Conservation (phyloP, 371 early-diverging fungal species). For the Mucor velutinosus region DNA sequence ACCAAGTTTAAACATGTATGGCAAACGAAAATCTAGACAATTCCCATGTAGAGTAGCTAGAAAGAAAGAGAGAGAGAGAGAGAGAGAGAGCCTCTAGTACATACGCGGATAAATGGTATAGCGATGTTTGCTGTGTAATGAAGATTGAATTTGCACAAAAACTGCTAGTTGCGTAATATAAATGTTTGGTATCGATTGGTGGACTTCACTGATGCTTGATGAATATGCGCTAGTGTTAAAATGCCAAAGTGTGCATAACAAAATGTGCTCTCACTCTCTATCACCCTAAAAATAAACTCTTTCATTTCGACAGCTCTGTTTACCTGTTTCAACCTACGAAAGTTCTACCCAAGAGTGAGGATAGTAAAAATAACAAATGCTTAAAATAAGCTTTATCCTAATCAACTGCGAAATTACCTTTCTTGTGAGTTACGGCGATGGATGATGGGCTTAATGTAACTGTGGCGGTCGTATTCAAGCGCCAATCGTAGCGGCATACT, state of each 20-base stretch:
- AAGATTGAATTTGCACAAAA: neutral
- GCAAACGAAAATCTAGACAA: slow-evolving; percentile 2
- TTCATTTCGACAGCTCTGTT: neutral
- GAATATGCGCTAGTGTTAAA: neutral
- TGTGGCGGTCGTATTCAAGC: neutral
- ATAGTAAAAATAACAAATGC: neutral
- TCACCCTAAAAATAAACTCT: neutral
- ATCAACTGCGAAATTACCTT: neutral
- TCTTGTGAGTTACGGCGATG: neutral
- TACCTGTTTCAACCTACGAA: neutral
- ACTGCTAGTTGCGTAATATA: neutral
- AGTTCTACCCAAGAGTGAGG: neutral
- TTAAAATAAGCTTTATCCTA: neutral
- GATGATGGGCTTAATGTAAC: neutral
- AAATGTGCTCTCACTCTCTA: neutral
- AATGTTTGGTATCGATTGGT: neutral
- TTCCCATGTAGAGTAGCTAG: neutral
- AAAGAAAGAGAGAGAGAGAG: neutral
- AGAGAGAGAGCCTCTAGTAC: neutral
- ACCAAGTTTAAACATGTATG: neutral
- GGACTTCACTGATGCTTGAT: neutral
- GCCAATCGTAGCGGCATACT: neutral
- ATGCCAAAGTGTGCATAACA: neutral
- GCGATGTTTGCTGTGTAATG: neutral
- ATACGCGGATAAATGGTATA: neutral